phyloP scores from a whole-genome alignment of 129 eudicot species.

The Oenanthe sinensis region DNA sequence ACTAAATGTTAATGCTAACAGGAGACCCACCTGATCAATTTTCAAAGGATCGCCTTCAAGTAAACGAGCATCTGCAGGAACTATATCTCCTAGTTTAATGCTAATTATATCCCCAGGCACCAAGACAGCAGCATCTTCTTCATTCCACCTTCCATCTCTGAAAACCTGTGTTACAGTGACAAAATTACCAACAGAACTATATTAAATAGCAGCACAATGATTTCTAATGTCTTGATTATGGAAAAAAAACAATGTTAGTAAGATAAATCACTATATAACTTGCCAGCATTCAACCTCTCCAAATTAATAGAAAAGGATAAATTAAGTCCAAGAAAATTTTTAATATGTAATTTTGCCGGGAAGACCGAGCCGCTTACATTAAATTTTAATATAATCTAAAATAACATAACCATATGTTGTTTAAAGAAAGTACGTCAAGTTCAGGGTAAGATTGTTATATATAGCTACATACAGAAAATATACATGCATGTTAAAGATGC shows the following conservation, averaged over 20 bases:
- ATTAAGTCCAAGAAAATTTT: neutral
- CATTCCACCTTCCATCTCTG: conserved; percentile 91
- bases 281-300: neutral
- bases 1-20: neutral
- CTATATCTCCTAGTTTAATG: conserved; percentile 83
- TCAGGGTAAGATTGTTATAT: neutral
- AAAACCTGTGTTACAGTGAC: conserved; percentile 39
- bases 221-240: neutral
- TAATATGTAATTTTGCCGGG: neutral
- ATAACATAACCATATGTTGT: neutral
- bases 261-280: neutral
- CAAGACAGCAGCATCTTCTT: conserved; percentile 80
- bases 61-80: conserved; percentile 98
- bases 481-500: neutral
- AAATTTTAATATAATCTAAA: neutral
- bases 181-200: neutral
- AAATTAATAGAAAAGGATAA: neutral
- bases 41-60: conserved; percentile 96
- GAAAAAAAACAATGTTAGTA: neutral
- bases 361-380: neutral
- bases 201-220: neutral
- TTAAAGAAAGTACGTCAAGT: neutral
- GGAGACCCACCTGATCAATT: conserved; percentile 67
- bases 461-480: neutral
- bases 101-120: conserved; percentile 97